phyloP scores from a whole-genome alignment of 1,139 yeast species.

The Geotrichum fermentans region DNA sequence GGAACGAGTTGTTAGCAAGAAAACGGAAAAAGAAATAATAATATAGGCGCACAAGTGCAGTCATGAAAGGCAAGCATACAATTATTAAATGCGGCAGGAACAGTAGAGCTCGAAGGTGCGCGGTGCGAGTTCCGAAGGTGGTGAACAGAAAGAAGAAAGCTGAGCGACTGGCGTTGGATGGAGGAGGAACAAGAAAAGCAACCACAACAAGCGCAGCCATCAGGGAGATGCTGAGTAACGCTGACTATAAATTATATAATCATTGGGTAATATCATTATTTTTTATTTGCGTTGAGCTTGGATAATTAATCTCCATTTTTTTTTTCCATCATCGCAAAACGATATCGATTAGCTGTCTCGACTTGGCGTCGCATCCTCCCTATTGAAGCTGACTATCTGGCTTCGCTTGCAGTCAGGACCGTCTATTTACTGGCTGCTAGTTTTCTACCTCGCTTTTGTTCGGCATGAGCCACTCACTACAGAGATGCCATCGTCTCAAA shows the following conservation, averaged over 20 bases:
- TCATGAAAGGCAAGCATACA: not conserved
- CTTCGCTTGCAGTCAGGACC: too few species aligned
- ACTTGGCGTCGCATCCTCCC: too few species aligned
- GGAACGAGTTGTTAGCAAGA: too few species aligned
- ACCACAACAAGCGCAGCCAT: not conserved
- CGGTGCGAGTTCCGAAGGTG: not conserved
- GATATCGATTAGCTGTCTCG: too few species aligned
- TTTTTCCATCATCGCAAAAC: too few species aligned
- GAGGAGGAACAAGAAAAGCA: not conserved
- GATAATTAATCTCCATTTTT: too few species aligned
- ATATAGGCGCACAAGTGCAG: not conserved
- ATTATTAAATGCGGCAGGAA: not conserved
- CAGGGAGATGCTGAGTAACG: conserved; percentile 30
- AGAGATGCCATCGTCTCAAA: too few species aligned
- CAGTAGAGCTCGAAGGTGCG: not conserved
- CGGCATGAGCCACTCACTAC: too few species aligned
- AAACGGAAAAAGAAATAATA: not conserved
- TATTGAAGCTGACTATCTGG: too few species aligned
- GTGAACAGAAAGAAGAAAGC: not conserved
- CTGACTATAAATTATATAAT: not conserved
- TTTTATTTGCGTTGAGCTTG: too few species aligned
- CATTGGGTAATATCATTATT: not conserved
- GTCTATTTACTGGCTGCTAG: too few species aligned
- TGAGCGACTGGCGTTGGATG: not conserved
- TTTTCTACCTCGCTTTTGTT: too few species aligned